Evolutionary conservation across 495 filamentous ascomycete genomes (phyloP), one percentile per base, ranked within the genome.

Genomic region (Cladorrhinum samala): DNA sequence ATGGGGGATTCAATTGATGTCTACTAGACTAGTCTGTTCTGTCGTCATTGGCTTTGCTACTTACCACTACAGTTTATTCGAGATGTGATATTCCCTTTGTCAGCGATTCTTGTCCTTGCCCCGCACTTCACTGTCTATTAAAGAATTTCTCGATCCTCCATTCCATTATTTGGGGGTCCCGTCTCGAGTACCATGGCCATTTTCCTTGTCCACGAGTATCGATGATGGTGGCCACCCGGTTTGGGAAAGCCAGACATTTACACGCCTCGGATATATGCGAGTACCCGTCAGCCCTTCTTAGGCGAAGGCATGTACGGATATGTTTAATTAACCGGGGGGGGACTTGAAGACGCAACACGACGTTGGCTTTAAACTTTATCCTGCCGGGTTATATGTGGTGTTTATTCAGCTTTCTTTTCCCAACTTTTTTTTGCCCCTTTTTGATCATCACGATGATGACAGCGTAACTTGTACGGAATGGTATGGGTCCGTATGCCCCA

Each of bases 201-300:
- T n/a, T n/a, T n/a, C n/a, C n/a, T n/a, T n/a, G n/a, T n/a, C n/a
- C n/a, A n/a, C 47, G 36, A 44, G 41, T 58, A 42, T 41, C 46
- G 43, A 48, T 18, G 18, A 13, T 38, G 25, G 17, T 8, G 38
- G 21, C 46, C 4, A 36, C 21, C 30, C 36, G 20, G 33, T 30
- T 52, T 49, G 44, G 55, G 45, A 38, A 40, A 46, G 24, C 50
- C 44, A 53, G 55, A 41, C 21, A 39, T 18, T 47, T 44, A 36
- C 44, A 41, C 53, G 53, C 49, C 43, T 56, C 54, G 58, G 58
- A 56, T 60, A 57, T 60, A 56, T 60, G 58, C 58, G 40, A 39
- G 39, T 20, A 57, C 20, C 54, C 50, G 58, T 54, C 58, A 50
- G 40, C 25, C 45, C 44, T 33, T 55, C 24, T 25, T 45, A 48